Evolutionary conservation across 768 basidiomycete species (phyloP), one percentile per base, ranked within the genome.

Genomic region (Mycena belliarum): DNA sequence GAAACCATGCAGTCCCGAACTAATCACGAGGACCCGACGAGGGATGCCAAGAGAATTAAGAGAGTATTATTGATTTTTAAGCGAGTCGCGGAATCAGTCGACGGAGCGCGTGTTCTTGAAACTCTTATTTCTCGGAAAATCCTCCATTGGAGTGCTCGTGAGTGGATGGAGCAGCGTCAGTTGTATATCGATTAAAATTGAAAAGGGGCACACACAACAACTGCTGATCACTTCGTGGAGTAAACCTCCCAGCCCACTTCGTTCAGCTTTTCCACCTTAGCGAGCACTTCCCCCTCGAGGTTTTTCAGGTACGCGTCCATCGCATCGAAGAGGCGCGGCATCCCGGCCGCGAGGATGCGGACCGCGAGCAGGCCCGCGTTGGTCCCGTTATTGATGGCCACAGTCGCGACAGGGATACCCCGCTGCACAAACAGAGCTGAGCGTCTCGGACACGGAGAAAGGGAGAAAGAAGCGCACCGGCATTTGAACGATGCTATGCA

Each of bases 401-500:
- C 95, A 3, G 96, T 98, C 5, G 97, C 97, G 15, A 96, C 94
- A 4, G 97, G 97, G 57, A 98, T 91, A 18, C 96, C 97, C 35
- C 96, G 85, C 95, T 97, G 2, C 4, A 50, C 7, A 52, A 65
- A 52, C 48, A 18, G 61, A 20, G 21, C 50, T 49, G 20, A 52
- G 56, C 24, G 38, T 24, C 52, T 15, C 29, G 37, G 21, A 41
- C 49, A 35, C 6, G 20, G 6, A 8, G 10, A 21, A 23, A n/a
- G 64, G n/a, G n/a, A n/a, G n/a, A 12, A 47, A 6, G 4, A 6
- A n/a, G 65, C 69, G 95, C 24, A 60, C 93, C 20, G 97, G 97
- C 97, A 99, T 99, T 75, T 98, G 97, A 10, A 99, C 95, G 63
- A 99, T 98, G 69, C 91, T 95, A 68, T 97, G 86, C 65, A 99